Base-by-base conservation (phyloP, 2,329 filamentous ascomycete genomes). In the Neonectria hederae region DNA sequence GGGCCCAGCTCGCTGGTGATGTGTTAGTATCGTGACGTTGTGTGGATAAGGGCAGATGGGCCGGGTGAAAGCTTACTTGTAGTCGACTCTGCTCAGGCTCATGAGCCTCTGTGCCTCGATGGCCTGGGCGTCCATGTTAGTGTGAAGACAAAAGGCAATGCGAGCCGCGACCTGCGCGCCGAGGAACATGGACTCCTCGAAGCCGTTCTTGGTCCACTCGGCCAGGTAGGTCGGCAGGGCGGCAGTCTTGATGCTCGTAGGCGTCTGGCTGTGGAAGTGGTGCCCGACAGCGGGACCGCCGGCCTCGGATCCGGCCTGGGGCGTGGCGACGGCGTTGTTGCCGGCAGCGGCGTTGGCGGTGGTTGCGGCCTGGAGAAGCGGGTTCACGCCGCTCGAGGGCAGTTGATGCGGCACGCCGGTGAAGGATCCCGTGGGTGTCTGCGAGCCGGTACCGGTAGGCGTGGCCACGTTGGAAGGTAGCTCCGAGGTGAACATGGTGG, bases 401-500 rank as follows among this genome's bases (percentile, higher is more conserved):
- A 88, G 83, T 80, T 89, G 86, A 76, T 85, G 84, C 59, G 85
- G 83, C 55, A 79, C 84, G 66, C 75, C 89, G 75, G 77, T 83
- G 76, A 83, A 86, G 68, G 82, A 86, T 71, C 82, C 86, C 2
- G 92, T 93, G 0, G 96, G 97, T 1, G 95, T 98, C 79, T 97
- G 96, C 17, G 94, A 89, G 35, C 95, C 95, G 1, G 95, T 98
- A 21, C 93, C 94, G 11, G 91, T 87, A 1, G 96, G 96, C 0
- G 96, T 98, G 30, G 92, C 94, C 76, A 97, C 88, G 80, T 96
- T 95, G 9, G 94, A 97, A 8, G 96, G 96, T 40, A 98, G 89
- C 79, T 99, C 96, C 22, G 94, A 97, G 38, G 94, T 97, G 84
- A 98, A 98, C 74, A 98, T 98, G 45, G 94, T 97, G 54, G 93